A percentile compares a stretch with the other conserved stretches of the same genome.
These are phyloP conservation scores for Penicillium longicatenatum DNA, from an alignment of 495 filamentous ascomycete species.

Conservation along the genomic window DNA sequence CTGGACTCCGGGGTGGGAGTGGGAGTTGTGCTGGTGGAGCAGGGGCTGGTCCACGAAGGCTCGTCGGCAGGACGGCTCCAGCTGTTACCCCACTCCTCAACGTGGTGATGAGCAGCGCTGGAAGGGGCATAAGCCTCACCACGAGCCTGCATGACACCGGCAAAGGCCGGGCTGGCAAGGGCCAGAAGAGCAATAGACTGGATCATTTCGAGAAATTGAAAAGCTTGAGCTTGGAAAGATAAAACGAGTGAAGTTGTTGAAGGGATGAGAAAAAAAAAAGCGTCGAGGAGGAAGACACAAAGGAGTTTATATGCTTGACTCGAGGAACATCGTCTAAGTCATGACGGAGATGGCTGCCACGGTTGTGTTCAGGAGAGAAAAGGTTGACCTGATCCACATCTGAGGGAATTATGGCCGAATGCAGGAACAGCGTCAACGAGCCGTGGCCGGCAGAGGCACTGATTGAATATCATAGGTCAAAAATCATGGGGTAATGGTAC, in stretches of 20 bases:
- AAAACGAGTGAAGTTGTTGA: constrained; percentile 44
- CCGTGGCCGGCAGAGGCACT: constrained; percentile 27
- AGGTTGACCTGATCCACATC: constrained; percentile 30
- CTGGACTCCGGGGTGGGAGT: constrained; percentile 1
- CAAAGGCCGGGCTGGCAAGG: constrained; percentile 42
- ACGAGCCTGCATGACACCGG: constrained; percentile 40
- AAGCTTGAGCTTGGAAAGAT: constrained; percentile 26
- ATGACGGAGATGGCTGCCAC: constrained; percentile 29
- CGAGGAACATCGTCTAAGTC: constrained; percentile 14
- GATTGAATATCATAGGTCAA: constrained; percentile 18
- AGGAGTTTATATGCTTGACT: constrained; percentile 35
- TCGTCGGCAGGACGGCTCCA: constrained; percentile 7
- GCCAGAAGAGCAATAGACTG: constrained; percentile 44
- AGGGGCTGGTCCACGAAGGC: constrained; percentile 9
- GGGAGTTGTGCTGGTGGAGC: constrained; percentile 1
- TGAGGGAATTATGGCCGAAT: constrained; percentile 22
- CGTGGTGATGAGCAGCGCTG: constrained; percentile 5
- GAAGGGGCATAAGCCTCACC: constrained; percentile 20
- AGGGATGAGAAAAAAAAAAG: constrained; percentile 20
- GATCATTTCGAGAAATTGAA: constrained; percentile 42
- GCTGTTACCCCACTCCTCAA: constrained; percentile 7
- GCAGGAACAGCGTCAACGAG: constrained; percentile 22
- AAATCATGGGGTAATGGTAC: constrained; percentile 18
- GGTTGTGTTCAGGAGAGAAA: constrained; percentile 35
- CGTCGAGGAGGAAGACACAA: constrained; percentile 9